Evolutionary conservation across 306 rosid genomes (phyloP), one percentile per base, ranked within the genome.

Genomic region (Vigna angularis): DNA sequence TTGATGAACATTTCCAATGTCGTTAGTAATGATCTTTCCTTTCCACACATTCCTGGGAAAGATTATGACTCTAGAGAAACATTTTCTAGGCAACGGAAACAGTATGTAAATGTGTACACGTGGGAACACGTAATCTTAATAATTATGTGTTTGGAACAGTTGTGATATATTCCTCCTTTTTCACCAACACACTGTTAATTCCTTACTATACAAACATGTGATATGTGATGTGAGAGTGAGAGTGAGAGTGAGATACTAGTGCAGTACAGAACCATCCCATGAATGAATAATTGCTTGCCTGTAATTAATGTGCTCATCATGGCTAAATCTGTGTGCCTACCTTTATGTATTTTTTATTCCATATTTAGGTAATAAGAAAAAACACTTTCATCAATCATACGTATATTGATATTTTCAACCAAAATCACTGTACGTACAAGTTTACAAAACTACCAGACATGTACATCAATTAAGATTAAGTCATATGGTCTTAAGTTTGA

Each of bases 11-110:
- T 42, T 44, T 49, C 66, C 50, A 48, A 38, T 64, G 61, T 65
- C 72, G 38, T 40, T 71, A 28, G 42, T 65, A 69, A 53, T 70
- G 73, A 53, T 75, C 72, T 68, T 83, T 79, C 79, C 48, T 49
- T 76, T 80, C 77, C 56, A 77, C 73, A 85, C 17, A 81, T 81
- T 81, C 78, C 67, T 51, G 51, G 42, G 68, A 70, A 79, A 76
- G 61, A 79, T 79, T 36, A 82, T 72, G 64, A 36, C 61, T 62
- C 18, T 14, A 32, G 36, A 62, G 20, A 68, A 70, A 63, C 36
- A 69, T 62, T 56, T 65, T 42, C 57, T 26, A 15, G 62, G 64
- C 15, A 74, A 42, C 8, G 22, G 32, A 82, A 70, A 53, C 40
- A 58, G 52, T 53, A 1, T 5, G 16, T 13, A 55, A 12, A 4